phyloP scores from a whole-genome alignment of 352 stramenopile genomes.

The Saprolegnia diclina region DNA sequence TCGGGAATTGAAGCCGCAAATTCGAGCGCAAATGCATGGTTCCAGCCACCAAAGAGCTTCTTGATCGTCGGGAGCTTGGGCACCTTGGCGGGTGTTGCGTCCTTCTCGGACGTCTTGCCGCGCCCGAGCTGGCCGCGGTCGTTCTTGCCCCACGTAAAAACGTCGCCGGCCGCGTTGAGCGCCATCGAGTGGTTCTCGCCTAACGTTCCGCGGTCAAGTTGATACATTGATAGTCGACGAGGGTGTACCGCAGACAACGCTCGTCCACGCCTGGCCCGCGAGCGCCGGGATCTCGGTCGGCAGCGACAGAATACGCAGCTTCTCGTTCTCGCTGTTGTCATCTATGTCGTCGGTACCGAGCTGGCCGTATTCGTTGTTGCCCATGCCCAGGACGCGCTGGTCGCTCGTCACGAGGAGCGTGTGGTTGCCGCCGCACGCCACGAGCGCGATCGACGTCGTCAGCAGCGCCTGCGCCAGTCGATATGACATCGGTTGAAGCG shows the following conservation, averaged over 20 bases:
- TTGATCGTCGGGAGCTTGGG: conserved; percentile 47
- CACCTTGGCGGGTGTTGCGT: conserved; percentile 53
- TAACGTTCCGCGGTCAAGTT: neutral
- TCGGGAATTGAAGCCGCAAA: conserved; percentile 41
- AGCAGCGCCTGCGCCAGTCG: conserved; percentile 37
- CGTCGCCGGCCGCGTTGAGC: conserved; percentile 42
- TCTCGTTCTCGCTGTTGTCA: conserved; percentile 34
- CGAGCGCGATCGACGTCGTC: conserved; percentile 47
- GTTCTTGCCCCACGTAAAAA: conserved; percentile 70
- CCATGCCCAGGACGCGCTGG: conserved; percentile 56
- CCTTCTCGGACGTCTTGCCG: conserved; percentile 32
- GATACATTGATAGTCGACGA: neutral
- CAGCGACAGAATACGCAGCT: conserved; percentile 29
- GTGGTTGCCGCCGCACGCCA: conserved; percentile 62
- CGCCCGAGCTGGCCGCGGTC: conserved; percentile 66
- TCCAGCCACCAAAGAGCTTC: conserved; percentile 56
- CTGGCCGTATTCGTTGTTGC: conserved; percentile 69
- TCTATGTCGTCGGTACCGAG: conserved; percentile 37
- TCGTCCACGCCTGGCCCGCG: conserved; percentile 33
- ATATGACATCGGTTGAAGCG: no score
- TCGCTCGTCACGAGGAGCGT: conserved; percentile 62
- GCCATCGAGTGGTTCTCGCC: conserved; percentile 61
- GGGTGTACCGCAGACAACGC: conserved; percentile 37
- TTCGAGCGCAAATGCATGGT: conserved; percentile 73
- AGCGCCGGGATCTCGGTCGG: conserved; percentile 34